Conservation (phyloP, 805 yeast genomes). For the Ogataea pini region DNA sequence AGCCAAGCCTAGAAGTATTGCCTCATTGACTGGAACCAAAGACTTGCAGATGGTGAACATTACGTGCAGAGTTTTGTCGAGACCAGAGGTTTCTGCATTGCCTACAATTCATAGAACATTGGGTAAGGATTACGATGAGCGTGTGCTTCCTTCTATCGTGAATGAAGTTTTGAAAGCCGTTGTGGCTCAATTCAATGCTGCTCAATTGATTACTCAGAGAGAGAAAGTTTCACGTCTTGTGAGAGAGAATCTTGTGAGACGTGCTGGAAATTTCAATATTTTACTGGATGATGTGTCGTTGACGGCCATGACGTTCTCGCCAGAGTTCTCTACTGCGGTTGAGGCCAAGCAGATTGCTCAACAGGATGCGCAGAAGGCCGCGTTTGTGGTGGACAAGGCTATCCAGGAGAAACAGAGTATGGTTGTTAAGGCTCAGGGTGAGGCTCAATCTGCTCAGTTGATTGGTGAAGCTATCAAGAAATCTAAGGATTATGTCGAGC, state of each 20-base stretch:
- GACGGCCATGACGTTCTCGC: conserved; percentile 95
- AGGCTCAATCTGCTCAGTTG: conserved; percentile 95
- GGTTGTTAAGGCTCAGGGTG: conserved; percentile 97
- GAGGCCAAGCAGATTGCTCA: conserved; percentile 99
- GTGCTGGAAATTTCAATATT: conserved; percentile 89
- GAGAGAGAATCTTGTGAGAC: conserved; percentile 84
- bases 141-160: conserved; percentile 96
- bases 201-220: conserved; percentile 98
- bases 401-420: conserved; percentile 96
- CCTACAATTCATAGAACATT: conserved; percentile 89
- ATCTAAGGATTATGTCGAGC: conserved; percentile 92
- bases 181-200: conserved; percentile 97
- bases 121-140: conserved; percentile 94
- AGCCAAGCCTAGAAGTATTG: conserved; percentile 95
- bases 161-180: conserved; percentile 96
- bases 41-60: conserved; percentile 99
- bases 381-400: conserved; percentile 94
- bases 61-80: conserved; percentile 95
- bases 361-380: conserved; percentile 99
- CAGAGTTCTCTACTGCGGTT: conserved; percentile 96
- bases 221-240: conserved; percentile 91
- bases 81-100: conserved; percentile 77
- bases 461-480: conserved; percentile 99
- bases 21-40: conserved; percentile 96
- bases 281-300: conserved; percentile 92